These are phyloP conservation scores for Pythium insidiosum DNA, from an alignment of 352 stramenopile species.

Conservation along the genomic window DNA sequence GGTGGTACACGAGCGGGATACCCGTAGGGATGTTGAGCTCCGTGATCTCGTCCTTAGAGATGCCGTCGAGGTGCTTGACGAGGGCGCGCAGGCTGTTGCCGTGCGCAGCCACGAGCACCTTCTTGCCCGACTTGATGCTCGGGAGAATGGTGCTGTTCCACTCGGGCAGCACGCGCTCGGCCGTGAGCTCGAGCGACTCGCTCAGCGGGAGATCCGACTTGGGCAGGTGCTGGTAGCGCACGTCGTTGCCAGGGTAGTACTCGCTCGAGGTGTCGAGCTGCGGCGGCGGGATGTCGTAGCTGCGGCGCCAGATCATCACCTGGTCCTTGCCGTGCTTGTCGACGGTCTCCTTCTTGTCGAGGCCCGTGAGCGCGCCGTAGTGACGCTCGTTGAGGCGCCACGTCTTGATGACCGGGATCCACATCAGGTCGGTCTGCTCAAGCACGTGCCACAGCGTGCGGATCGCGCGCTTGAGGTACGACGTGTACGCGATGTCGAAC, in stretches of 20 bases:
- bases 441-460: slow-evolving; percentile 92
- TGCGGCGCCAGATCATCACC: slow-evolving; percentile 95
- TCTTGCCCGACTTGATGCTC: slow-evolving; percentile 89
- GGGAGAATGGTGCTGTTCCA: slow-evolving; percentile 89
- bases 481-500: slow-evolving; percentile 95
- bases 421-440: slow-evolving; percentile 92
- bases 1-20: slow-evolving; percentile 78
- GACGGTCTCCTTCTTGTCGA: slow-evolving; percentile 89
- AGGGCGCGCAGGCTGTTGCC: slow-evolving; percentile 91
- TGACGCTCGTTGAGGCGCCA: slow-evolving; percentile 92
- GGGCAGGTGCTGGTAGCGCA: slow-evolving; percentile 86
- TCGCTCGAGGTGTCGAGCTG: slow-evolving; percentile 85
- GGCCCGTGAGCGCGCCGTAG: slow-evolving; percentile 85
- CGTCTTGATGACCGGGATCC: slow-evolving; percentile 92
- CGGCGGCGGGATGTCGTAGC: slow-evolving; percentile 97
- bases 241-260: slow-evolving; percentile 90
- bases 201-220: slow-evolving; percentile 83
- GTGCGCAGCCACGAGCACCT: slow-evolving; percentile 94
- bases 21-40: slow-evolving; percentile 93
- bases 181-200: slow-evolving; percentile 92
- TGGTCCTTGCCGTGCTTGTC: slow-evolving; percentile 88
- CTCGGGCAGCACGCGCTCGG: slow-evolving; percentile 87
- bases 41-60: slow-evolving; percentile 90
- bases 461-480: slow-evolving; percentile 93
- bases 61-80: slow-evolving; percentile 92